Percentiles rank a stretch among this genome's conserved stretches.
Conservation (phyloP, 1,284 basidiomycete genomes). For the Puccinia sorghi region DNA sequence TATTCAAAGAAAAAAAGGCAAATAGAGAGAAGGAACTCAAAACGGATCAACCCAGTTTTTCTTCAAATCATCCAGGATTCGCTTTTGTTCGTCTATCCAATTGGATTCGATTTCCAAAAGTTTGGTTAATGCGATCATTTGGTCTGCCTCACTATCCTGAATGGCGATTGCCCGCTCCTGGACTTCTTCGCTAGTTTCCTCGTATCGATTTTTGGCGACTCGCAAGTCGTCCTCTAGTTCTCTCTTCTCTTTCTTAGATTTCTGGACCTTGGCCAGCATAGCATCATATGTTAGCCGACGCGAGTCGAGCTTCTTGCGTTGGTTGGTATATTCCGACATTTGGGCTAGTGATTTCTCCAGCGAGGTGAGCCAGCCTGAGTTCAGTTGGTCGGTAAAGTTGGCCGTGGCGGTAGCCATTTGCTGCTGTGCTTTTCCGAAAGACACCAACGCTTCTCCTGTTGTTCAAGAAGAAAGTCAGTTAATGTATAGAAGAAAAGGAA, state of each 20-base stretch:
- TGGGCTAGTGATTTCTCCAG: conserved; percentile 47
- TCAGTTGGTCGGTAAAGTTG: conserved; percentile 44
- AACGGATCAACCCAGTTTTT: conserved; percentile 46
- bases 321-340: conserved; percentile 48
- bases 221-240: conserved; percentile 56
- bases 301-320: conserved; percentile 53
- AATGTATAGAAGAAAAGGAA: neutral
- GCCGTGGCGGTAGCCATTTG: conserved; percentile 41
- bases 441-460: conserved; percentile 37
- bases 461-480: neutral
- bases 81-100: conserved; percentile 53
- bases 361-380: conserved; percentile 45
- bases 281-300: conserved; percentile 53
- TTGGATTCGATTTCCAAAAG: conserved; percentile 55
- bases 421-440: conserved; percentile 46
- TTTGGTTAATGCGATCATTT: conserved; percentile 53
- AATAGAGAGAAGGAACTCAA: conserved; percentile 9
- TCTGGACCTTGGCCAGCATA: conserved; percentile 54
- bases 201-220: conserved; percentile 54
- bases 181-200: conserved; percentile 55
- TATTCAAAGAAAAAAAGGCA: neutral
- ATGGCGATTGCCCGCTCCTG: conserved; percentile 53
- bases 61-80: conserved; percentile 54
- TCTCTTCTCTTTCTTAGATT: conserved; percentile 56
- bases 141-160: conserved; percentile 54